Percentiles rank a stretch among this genome's conserved stretches.
phyloP scores from a whole-genome alignment of 306 rosid genomes.

The Purshia tridentata region DNA sequence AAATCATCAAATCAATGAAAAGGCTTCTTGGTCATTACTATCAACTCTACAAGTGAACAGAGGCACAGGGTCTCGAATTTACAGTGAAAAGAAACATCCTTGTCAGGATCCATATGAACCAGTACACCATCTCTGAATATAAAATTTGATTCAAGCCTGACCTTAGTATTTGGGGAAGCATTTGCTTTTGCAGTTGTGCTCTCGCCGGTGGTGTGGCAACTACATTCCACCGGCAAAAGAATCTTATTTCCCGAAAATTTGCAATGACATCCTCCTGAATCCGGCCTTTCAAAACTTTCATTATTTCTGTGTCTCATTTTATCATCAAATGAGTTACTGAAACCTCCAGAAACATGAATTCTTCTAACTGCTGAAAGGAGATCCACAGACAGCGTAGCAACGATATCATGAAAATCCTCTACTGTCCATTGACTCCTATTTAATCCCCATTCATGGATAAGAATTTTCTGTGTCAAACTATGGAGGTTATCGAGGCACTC shows the following conservation, averaged over 20 bases:
- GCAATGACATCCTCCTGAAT: conserved; percentile 36
- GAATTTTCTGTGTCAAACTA: conserved; percentile 40
- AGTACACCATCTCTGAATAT: conserved; percentile 84
- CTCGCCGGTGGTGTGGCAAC: conserved; percentile 49
- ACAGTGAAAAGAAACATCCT: conserved; percentile 70
- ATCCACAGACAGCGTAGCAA: conserved; percentile 64
- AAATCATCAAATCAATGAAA: conserved; percentile 49
- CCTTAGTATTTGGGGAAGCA: conserved; percentile 12
- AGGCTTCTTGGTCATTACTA: conserved; percentile 52
- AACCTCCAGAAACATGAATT: conserved; percentile 36
- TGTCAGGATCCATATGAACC: conserved; percentile 49
- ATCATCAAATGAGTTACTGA: conserved; percentile 20
- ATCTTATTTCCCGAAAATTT: conserved; percentile 23
- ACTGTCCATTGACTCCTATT: conserved; percentile 42
- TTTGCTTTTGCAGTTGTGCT: conserved; percentile 28
- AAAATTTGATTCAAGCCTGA: conserved; percentile 50
- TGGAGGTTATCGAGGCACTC: conserved; percentile 53
- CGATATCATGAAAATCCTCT: conserved; percentile 77
- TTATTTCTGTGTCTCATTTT: conserved; percentile 23
- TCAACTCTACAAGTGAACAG: conserved; percentile 69
- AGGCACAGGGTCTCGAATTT: conserved; percentile 83
- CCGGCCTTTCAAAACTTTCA: conserved; percentile 28
- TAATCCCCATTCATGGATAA: conserved; percentile 37
- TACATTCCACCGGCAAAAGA: conserved; percentile 53
- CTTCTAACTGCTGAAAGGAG: conserved; percentile 65